Base-by-base conservation (phyloP, 257 asterid species). In the Nicotiana tabacum region DNA sequence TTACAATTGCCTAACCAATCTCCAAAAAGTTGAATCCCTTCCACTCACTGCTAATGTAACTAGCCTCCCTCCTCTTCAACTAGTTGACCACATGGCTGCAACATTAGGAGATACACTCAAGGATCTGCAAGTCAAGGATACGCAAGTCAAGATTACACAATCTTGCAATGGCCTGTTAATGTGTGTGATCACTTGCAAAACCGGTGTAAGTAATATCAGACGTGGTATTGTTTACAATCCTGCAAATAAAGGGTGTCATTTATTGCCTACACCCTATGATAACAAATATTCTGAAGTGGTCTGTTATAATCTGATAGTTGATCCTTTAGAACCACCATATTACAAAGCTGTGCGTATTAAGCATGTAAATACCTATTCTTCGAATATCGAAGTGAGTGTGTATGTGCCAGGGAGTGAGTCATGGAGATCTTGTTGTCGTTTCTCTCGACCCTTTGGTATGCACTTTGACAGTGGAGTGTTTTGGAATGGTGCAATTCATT, bases 131-230 rank as follows among this genome's bases (percentile, higher is more conserved):
- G 5, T 9, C 1, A 35, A 15, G 27, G 43, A 7, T 10, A 35
- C 24, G 57, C 56, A 48, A 48, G 56, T 48, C 16, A 48, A 24
- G 67, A 17, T 24, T 24, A 62, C 67, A 4, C 67, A 62, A 24
- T 77, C 81, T 56, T 77, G 48, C 43, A 77, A 77, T 27, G 81
- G 81, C 21, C 48, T 77, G 11, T 30, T 77, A 17, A 60, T 77
- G 33, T 77, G 81, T 21, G 9, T 62, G 7, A 4, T 77, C n/a
- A 77, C 64, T 6, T 15, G 5, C 16, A 62, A 4, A 10, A 24
- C 33, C 27, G 5, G 3, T 9, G 0, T 5, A 9, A 3, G 0
- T 30, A 9, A 1, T 55, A 4, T 17, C 48, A 27, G 13, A 30
- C 3, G 8, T 4, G 43, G 60, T 32, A 0, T 77, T 51, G 81